Evolutionary conservation across 1,284 basidiomycete species (phyloP).

Genomic region (Ganoderma multipileum): DNA sequence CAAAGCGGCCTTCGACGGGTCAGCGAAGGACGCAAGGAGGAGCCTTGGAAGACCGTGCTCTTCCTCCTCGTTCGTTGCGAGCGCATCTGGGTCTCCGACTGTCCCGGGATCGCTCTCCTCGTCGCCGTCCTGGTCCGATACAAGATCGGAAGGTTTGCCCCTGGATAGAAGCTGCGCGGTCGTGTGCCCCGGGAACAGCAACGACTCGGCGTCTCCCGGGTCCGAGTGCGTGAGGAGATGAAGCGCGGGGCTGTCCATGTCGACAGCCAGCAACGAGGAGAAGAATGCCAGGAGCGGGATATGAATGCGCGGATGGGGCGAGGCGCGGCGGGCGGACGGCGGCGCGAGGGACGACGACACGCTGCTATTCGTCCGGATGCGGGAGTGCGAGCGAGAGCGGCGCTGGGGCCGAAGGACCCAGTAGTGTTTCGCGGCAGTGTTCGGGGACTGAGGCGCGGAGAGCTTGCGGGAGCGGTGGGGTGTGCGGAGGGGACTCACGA

Average conservation of each 20-base stretch:
- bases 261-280: conserved; percentile 39
- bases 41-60: conserved; percentile 31
- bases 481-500: background rate
- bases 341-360: conserved; percentile 18
- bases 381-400: conserved; percentile 32
- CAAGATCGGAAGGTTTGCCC: background rate
- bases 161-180: conserved; percentile 18
- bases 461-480: conserved; percentile 17
- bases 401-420: conserved; percentile 12
- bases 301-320: conserved; percentile 38
- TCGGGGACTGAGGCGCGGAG: conserved; percentile 11
- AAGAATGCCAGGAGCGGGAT: conserved; percentile 44
- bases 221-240: conserved; percentile 41
- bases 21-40: conserved; percentile 29
- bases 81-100: conserved; percentile 17
- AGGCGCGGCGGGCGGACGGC: conserved; percentile 7
- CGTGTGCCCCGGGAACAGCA: conserved; percentile 42
- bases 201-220: conserved; percentile 37
- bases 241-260: conserved; percentile 44
- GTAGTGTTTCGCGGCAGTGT: conserved; percentile 10
- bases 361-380: conserved; percentile 23
- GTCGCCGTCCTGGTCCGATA: background rate
- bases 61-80: background rate
- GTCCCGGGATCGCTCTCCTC: conserved; percentile 2
- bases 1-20: conserved; percentile 30